Conservation (phyloP, 768 basidiomycete species). For the Mycena filopes region DNA sequence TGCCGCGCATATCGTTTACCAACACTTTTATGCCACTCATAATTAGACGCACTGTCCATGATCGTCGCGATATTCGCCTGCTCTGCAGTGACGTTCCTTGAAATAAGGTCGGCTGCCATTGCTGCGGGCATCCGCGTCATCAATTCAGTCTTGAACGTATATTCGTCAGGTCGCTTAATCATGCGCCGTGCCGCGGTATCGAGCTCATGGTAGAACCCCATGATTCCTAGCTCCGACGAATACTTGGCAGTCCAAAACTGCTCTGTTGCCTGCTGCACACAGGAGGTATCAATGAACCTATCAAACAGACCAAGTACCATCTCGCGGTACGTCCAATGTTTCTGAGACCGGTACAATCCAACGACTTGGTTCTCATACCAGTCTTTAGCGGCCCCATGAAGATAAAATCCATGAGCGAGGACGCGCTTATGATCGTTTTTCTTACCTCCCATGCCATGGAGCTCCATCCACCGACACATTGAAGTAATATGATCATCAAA, state of each 20-base stretch:
- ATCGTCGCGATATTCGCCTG: not conserved
- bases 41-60: not conserved
- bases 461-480: not conserved
- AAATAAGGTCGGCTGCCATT: not conserved
- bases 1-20: no score
- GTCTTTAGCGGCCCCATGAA: not conserved
- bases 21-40: not conserved
- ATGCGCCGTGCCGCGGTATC: not conserved
- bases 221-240: not conserved
- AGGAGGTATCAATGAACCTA: conserved; percentile 1
- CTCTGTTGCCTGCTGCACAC: not conserved
- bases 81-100: not conserved
- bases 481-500: not conserved
- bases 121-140: not conserved
- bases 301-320: conserved; percentile 2
- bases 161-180: conserved; percentile 7
- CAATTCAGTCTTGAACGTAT: conserved; percentile 1
- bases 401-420: not conserved
- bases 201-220: not conserved
- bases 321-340: conserved; percentile 6
- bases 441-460: not conserved
- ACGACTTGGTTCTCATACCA: conserved; percentile 12
- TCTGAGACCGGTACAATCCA: not conserved
- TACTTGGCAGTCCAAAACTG: not conserved
- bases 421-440: no score